These are phyloP conservation scores for Phlyctochytrium planicorne DNA, from an alignment of 192 early-diverging fungal genomes.

Conservation along the genomic window DNA sequence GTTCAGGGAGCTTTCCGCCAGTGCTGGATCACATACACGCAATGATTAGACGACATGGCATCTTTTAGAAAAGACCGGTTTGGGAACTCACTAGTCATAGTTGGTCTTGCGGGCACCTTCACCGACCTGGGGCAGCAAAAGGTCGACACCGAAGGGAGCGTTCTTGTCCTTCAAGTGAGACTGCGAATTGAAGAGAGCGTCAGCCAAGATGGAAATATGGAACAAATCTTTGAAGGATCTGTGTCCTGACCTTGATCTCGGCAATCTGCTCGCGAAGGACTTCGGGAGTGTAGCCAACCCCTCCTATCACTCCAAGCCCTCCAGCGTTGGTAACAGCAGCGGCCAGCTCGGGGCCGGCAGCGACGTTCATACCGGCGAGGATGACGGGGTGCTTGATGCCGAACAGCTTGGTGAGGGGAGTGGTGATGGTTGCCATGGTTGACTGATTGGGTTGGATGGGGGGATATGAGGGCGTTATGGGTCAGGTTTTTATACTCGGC, in stretches of 20 bases:
- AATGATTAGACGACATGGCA: too few species aligned
- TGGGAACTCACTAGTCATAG: constrained; percentile 41
- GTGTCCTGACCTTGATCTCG: constrained; percentile 26
- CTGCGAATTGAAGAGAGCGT: constrained; percentile 1
- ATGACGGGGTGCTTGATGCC: constrained; percentile 44
- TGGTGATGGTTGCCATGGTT: constrained; percentile 16
- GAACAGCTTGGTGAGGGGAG: constrained; percentile 44
- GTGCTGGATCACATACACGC: too few species aligned
- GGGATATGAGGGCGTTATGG: neutral
- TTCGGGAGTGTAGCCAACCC: constrained; percentile 37
- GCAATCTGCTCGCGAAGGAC: constrained; percentile 31
- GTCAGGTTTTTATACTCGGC: too few species aligned
- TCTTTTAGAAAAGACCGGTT: constrained; percentile 2
- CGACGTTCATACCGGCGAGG: constrained; percentile 45
- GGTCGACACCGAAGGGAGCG: constrained; percentile 46
- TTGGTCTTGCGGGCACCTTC: constrained; percentile 47
- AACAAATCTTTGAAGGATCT: too few species aligned
- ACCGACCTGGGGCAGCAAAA: constrained; percentile 48
- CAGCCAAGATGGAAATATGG: too few species aligned
- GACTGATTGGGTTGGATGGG: neutral
- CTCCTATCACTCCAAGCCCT: constrained; percentile 48
- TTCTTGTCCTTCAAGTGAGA: constrained; percentile 29
- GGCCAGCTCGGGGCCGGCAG: constrained; percentile 36
- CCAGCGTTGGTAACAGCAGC: constrained; percentile 47
- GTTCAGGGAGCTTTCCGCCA: constrained; percentile 45